Conservation (phyloP, 768 basidiomycete species). For the Xerocomellus chrysenteron region DNA sequence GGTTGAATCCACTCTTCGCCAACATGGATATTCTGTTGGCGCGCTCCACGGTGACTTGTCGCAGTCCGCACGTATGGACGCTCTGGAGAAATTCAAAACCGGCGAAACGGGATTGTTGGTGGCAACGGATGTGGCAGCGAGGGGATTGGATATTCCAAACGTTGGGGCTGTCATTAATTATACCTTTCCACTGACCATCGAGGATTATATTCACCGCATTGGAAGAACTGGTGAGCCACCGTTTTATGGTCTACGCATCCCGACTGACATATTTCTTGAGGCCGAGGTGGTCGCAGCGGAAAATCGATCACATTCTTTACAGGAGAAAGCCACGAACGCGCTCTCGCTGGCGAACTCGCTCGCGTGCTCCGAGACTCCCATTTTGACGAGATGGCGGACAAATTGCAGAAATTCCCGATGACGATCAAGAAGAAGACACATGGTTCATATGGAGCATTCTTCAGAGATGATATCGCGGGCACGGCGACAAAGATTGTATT, state of each 20-base stretch:
- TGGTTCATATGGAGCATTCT: slow-evolving; percentile 86
- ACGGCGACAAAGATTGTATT: slow-evolving; percentile 81
- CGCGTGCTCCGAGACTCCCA: slow-evolving; percentile 87
- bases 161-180: slow-evolving; percentile 95
- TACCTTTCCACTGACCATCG: slow-evolving; percentile 95
- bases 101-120: slow-evolving; percentile 83
- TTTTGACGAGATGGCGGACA: slow-evolving; percentile 63
- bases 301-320: slow-evolving; percentile 98
- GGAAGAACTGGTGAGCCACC: slow-evolving; percentile 69
- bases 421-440: slow-evolving; percentile 97
- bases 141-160: slow-evolving; percentile 96
- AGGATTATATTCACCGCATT: slow-evolving; percentile 90
- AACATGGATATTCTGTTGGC: slow-evolving; percentile 75
- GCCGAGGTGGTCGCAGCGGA: slow-evolving; percentile 86
- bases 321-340: slow-evolving; percentile 80
- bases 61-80: slow-evolving; percentile 79
- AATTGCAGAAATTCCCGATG: slow-evolving; percentile 85
- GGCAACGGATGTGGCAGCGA: slow-evolving; percentile 96
- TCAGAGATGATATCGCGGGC: slow-evolving; percentile 56
- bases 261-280: slow-evolving; percentile 28
- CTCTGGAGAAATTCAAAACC: slow-evolving; percentile 82
- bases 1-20: slow-evolving; percentile 75
- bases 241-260: background rate
- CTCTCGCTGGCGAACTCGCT: slow-evolving; percentile 90
- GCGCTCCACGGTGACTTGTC: slow-evolving; percentile 91